Conservation (phyloP, 495 filamentous ascomycete genomes). For the Podospora conica region DNA sequence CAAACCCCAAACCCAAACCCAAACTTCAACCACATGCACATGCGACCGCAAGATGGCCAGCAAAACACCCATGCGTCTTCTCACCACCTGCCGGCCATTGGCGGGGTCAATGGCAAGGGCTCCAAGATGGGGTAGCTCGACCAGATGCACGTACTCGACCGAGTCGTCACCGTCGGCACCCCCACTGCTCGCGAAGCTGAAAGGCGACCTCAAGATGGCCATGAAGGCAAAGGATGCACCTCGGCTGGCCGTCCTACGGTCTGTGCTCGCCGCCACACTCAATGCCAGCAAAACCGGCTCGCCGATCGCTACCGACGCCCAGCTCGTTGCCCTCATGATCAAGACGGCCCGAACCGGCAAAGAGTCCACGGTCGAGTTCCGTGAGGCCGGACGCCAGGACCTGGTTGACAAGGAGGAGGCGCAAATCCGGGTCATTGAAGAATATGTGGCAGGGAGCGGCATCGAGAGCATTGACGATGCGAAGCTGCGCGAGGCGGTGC, state of each 20-base stretch:
- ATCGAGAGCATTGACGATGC: conserved; percentile 37
- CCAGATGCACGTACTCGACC: conserved; percentile 31
- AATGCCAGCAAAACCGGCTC: conserved; percentile 53
- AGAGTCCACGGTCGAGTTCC: conserved; percentile 44
- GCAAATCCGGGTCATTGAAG: conserved; percentile 42
- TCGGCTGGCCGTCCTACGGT: conserved; percentile 48
- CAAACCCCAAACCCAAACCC: background rate
- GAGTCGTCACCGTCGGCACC: conserved; percentile 36
- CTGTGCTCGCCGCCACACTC: conserved; percentile 45
- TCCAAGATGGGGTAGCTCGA: conserved; percentile 7
- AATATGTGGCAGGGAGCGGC: conserved; percentile 41
- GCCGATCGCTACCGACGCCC: conserved; percentile 50
- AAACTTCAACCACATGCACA: background rate
- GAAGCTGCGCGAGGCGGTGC: conserved; percentile 35
- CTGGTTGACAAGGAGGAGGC: conserved; percentile 49
- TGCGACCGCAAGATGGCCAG: background rate
- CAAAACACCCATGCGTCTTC: background rate
- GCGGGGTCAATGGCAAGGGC: conserved; percentile 2
- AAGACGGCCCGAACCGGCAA: conserved; percentile 34
- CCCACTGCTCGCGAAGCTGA: conserved; percentile 40
- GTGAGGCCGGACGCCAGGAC: conserved; percentile 45
- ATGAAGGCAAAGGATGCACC: conserved; percentile 54
- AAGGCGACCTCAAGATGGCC: conserved; percentile 53
- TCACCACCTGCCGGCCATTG: background rate
- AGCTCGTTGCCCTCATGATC: conserved; percentile 49